Conservation (phyloP, 768 basidiomycete genomes). For the Inosperma sp. region DNA sequence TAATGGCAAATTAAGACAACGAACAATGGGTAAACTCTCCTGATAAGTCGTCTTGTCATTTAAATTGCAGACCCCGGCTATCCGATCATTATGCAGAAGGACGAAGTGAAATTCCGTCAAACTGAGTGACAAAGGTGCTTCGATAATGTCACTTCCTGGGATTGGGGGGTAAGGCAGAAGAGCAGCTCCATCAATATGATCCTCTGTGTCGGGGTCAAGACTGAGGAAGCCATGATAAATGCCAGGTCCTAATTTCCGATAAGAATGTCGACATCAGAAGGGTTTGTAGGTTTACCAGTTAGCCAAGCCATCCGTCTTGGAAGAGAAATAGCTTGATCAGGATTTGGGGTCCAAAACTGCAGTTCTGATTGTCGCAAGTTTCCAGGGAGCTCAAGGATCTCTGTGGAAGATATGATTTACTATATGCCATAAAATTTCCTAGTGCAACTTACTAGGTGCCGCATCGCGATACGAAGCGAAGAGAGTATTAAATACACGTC, state of each 20-base stretch:
- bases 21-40: conserved; percentile 74
- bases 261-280: not conserved
- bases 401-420: conserved; percentile 35
- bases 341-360: conserved; percentile 69
- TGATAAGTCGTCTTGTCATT: conserved; percentile 82
- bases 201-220: conserved; percentile 63
- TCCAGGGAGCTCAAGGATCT: conserved; percentile 89
- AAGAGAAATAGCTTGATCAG: conserved; percentile 63
- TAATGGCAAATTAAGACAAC: conserved; percentile 18
- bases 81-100: conserved; percentile 72
- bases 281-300: conserved; percentile 54
- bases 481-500: conserved; percentile 66
- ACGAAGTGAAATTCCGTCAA: conserved; percentile 93
- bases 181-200: conserved; percentile 72
- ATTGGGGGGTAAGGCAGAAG: conserved; percentile 70
- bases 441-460: conserved; percentile 60
- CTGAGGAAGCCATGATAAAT: conserved; percentile 82
- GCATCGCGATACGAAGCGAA: conserved; percentile 72
- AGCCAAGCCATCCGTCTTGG: conserved; percentile 86
- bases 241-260: conserved; percentile 57
- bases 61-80: conserved; percentile 73
- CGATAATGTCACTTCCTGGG: conserved; percentile 26
- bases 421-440: not conserved
- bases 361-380: conserved; percentile 71
- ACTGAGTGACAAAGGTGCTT: conserved; percentile 68